These are phyloP conservation scores for Epicoccum sorghinum DNA, from an alignment of 2,329 filamentous ascomycete species.

Conservation along the genomic window DNA sequence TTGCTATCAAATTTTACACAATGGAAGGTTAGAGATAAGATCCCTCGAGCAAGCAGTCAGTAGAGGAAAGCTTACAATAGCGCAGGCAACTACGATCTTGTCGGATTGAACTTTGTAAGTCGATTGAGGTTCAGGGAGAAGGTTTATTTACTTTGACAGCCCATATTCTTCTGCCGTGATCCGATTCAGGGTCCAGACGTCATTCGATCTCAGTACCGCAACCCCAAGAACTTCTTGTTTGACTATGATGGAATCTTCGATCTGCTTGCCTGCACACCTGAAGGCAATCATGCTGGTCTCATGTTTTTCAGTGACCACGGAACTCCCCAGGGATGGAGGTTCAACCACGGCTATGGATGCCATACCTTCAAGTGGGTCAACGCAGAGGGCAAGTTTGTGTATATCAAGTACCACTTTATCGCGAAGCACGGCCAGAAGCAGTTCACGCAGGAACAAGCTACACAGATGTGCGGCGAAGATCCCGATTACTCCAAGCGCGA, in stretches of 20 bases:
- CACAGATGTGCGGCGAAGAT: conserved; percentile 55
- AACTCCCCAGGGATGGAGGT: conserved; percentile 55
- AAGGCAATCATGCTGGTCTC: conserved; percentile 55
- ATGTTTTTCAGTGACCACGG: conserved; percentile 60
- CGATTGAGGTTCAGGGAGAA: not conserved
- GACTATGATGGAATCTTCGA: conserved; percentile 58
- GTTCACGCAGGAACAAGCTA: conserved; percentile 54
- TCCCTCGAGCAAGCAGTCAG: no score
- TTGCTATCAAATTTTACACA: conserved; percentile 59
- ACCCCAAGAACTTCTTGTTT: conserved; percentile 57
- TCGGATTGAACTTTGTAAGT: conserved; percentile 53
- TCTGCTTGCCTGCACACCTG: conserved; percentile 56
- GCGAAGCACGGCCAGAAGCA: conserved; percentile 56
- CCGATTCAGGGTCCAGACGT: conserved; percentile 56
- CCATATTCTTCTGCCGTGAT: conserved; percentile 58
- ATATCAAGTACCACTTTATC: conserved; percentile 59
- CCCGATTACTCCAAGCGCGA: conserved; percentile 59
- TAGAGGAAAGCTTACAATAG: conserved; percentile 34
- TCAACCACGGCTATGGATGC: conserved; percentile 51
- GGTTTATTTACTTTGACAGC: conserved; percentile 26
- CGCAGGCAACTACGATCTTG: conserved; percentile 58
- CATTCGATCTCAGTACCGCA: conserved; percentile 55
- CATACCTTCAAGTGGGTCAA: conserved; percentile 58
- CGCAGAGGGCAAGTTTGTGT: conserved; percentile 56
- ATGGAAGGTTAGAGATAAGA: conserved; percentile 40